Percentiles rank a stretch among this genome's conserved stretches.
Conservation (phyloP, 116 monocot species). For the Cymodocea nodosa region DNA sequence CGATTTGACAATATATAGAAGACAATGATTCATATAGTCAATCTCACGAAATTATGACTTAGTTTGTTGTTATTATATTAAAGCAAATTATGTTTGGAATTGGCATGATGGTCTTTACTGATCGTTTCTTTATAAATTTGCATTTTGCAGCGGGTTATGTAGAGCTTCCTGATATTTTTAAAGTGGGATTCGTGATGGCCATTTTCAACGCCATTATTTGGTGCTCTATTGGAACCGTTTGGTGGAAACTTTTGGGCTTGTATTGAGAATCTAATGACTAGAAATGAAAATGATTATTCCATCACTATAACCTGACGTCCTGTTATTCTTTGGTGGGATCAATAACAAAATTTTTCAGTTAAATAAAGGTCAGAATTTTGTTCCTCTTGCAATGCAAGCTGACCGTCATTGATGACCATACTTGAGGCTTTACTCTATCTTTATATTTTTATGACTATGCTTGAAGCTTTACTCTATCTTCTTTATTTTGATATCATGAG, state of each 20-base stretch:
- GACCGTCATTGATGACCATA: too few relatives aligned
- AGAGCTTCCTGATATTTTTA: slow-evolving; percentile 85
- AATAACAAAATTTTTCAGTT: not conserved
- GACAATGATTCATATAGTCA: too few relatives aligned
- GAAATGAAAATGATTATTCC: not conserved
- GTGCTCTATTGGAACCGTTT: slow-evolving; percentile 64
- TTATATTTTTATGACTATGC: too few relatives aligned
- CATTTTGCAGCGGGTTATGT: slow-evolving; percentile 75
- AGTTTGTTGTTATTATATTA: too few relatives aligned
- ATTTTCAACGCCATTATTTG: slow-evolving; percentile 58
- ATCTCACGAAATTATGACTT: too few relatives aligned
- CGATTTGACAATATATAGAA: too few relatives aligned
- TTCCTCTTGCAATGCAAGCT: too few relatives aligned
- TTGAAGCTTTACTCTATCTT: too few relatives aligned
- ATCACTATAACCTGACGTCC: not conserved
- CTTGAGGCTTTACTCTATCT: too few relatives aligned
- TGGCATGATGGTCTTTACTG: not conserved
- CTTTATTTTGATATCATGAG: too few relatives aligned
- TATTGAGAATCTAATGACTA: slow-evolving; percentile 26
- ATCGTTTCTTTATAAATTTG: not conserved
- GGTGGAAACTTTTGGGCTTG: slow-evolving; percentile 96
- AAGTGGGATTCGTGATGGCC: slow-evolving; percentile 63
- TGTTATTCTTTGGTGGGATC: not conserved
- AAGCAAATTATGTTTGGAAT: not conserved
- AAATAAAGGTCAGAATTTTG: not conserved